Evolutionary conservation across 805 yeast species (phyloP).

Genomic region (Jamesozyma spencerorum): DNA sequence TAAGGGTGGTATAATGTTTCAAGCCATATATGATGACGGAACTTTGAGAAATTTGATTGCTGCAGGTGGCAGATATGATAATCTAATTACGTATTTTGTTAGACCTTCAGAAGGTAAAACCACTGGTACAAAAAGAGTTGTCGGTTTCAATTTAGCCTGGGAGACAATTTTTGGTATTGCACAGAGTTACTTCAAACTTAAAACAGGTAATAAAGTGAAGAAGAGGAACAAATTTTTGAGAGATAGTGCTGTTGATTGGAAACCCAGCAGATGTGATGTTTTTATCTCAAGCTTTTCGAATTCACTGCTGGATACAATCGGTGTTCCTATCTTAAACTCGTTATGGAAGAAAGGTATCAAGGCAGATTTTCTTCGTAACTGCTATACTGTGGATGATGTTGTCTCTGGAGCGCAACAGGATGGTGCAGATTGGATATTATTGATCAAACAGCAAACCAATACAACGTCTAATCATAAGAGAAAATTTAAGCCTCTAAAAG

Average conservation of each 20-base stretch:
- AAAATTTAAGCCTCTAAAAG: slow-evolving; percentile 65
- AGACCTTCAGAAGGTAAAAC: slow-evolving; percentile 38
- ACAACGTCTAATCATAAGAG: slow-evolving; percentile 31
- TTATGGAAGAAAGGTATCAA: slow-evolving; percentile 75
- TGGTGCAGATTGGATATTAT: slow-evolving; percentile 68
- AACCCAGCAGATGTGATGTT: slow-evolving; percentile 67
- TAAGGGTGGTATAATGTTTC: slow-evolving; percentile 78
- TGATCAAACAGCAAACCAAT: slow-evolving; percentile 57
- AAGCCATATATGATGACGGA: slow-evolving; percentile 61
- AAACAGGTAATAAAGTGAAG: slow-evolving; percentile 26
- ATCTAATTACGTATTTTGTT: slow-evolving; percentile 55
- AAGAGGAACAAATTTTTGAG: slow-evolving; percentile 30
- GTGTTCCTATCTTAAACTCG: slow-evolving; percentile 50
- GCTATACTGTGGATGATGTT: slow-evolving; percentile 53
- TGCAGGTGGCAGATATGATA: slow-evolving; percentile 92
- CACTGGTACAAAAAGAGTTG: slow-evolving; percentile 46
- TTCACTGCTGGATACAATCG: slow-evolving; percentile 46
- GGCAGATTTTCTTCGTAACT: slow-evolving; percentile 54
- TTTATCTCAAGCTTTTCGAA: slow-evolving; percentile 62
- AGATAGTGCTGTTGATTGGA: slow-evolving; percentile 38
- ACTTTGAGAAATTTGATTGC: slow-evolving; percentile 47
- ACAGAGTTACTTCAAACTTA: slow-evolving; percentile 37
- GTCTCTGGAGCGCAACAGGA: slow-evolving; percentile 52
- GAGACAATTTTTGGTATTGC: slow-evolving; percentile 49
- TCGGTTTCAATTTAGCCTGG: slow-evolving; percentile 80